Percentiles rank a stretch among this genome's conserved stretches.
Conservation (phyloP, 179 eudicot species). For the Amaranthus tricolor region DNA sequence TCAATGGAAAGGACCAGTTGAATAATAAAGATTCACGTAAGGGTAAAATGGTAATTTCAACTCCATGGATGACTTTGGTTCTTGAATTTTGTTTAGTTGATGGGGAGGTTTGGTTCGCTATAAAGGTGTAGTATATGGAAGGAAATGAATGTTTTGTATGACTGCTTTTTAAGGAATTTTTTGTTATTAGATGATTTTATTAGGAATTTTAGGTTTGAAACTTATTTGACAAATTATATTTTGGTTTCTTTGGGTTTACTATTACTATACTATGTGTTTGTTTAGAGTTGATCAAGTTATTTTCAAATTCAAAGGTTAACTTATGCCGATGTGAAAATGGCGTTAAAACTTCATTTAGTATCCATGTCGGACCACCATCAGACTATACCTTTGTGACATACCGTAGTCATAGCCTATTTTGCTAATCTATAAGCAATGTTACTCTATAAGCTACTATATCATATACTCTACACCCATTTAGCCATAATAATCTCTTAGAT, state of each 20-base stretch:
- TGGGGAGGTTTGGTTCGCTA: background rate
- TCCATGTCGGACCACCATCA: too few species aligned
- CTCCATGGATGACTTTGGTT: background rate
- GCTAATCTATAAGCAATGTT: too few species aligned
- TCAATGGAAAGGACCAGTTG: constrained; percentile 55
- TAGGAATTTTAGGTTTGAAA: background rate
- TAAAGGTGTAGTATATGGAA: background rate
- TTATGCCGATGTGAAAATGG: too few species aligned
- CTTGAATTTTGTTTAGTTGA: background rate
- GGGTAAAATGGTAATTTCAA: constrained; percentile 51
- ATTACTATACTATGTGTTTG: too few species aligned
- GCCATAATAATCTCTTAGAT: too few species aligned
- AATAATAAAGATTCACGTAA: constrained; percentile 39
- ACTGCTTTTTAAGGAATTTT: background rate
- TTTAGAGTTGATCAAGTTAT: too few species aligned
- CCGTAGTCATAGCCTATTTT: background rate
- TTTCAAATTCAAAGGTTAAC: too few species aligned
- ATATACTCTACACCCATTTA: too few species aligned
- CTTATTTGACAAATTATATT: too few species aligned
- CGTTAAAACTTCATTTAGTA: too few species aligned
- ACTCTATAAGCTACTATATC: too few species aligned
- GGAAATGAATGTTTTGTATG: background rate
- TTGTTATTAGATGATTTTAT: background rate
- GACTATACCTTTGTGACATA: too few species aligned
- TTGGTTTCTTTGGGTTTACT: background rate